phyloP scores from a whole-genome alignment of 192 early-diverging fungal genomes.

The Linnemannia zychae region DNA sequence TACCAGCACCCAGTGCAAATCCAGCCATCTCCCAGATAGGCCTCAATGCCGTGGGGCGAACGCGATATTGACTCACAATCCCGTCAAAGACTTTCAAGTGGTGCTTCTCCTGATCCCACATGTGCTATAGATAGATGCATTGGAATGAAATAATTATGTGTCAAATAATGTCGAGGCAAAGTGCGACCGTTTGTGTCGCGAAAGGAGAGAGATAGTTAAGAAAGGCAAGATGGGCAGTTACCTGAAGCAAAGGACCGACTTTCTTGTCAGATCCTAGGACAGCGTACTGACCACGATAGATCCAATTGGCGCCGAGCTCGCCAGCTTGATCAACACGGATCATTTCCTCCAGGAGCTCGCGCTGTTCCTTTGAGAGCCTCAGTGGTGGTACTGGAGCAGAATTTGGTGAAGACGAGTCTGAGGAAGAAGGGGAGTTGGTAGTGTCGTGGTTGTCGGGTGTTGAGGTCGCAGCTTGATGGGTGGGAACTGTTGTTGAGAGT shows the following conservation, averaged over 20 bases:
- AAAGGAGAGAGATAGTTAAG: background rate
- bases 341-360: conserved; percentile 76
- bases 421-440: background rate
- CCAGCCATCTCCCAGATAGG: conserved; percentile 92
- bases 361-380: conserved; percentile 64
- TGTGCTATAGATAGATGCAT: conserved; percentile 69
- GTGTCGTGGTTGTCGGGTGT: background rate
- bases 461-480: background rate
- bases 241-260: conserved; percentile 78
- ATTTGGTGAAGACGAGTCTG: too few relatives aligned
- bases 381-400: conserved; percentile 30
- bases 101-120: conserved; percentile 95
- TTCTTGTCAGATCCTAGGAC: conserved; percentile 78
- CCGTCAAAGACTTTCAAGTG: conserved; percentile 87
- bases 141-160: background rate
- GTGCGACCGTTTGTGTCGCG: too few relatives aligned
- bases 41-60: conserved; percentile 86
- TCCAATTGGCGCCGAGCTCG: conserved; percentile 94
- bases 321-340: conserved; percentile 98
- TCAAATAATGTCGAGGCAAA: background rate
- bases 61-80: conserved; percentile 80
- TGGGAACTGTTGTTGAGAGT: background rate
- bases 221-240: conserved; percentile 18
- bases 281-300: conserved; percentile 95
- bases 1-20: conserved; percentile 85